Base-by-base conservation (phyloP, 2,329 filamentous ascomycete genomes). In the Claviceps sorghi region DNA sequence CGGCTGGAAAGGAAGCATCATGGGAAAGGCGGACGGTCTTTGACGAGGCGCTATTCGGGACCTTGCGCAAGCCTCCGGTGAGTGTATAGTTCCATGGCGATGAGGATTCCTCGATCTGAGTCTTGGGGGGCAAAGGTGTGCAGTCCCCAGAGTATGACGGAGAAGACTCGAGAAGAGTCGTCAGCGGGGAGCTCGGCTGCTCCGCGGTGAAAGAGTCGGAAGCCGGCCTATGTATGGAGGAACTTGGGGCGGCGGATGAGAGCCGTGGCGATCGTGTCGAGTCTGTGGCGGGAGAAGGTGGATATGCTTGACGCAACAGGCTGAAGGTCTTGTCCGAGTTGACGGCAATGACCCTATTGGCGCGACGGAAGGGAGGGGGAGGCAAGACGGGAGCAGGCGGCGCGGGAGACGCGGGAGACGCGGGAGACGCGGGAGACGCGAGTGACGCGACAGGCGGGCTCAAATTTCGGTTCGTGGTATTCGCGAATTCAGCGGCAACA, bases 261-360 rank as follows among this genome's bases (percentile, higher is more conserved):
- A 71, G 61, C 17, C 65, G 67, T 36, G 69, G 65, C 10, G 75
- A 75, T 56, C 62, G 61, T 19, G 62, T 55, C 19, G 65, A 66
- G n/a, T 62, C 56, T 15, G 61, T 59, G 53, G 59, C 58, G 10
- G 63, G 67, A 6, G 61, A 63, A 13, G 57, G 53, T 11, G 61
- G 60, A 38, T 54, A 53, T n/a, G 61, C 54, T 44, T 72, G 59
- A 61, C 64, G 64, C 56, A 72, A 56, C 52, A 80, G 64, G 17
- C 76, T 78, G 58, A 82, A 81, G 4, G 78, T 81, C 64, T 79
- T 79, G 63, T 81, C 75, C 6, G 76, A 63, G 58, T 80, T 70
- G 30, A 81, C 65, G 51, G 70, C 71, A 54, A 81, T 72, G 32
- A 72, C 61, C 55, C 72, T 63, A 21, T 56, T 61, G 10, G 51